Evolutionary conservation across 2,329 filamentous ascomycete species (phyloP).

Genomic region (Leptosphaerulina australis): DNA sequence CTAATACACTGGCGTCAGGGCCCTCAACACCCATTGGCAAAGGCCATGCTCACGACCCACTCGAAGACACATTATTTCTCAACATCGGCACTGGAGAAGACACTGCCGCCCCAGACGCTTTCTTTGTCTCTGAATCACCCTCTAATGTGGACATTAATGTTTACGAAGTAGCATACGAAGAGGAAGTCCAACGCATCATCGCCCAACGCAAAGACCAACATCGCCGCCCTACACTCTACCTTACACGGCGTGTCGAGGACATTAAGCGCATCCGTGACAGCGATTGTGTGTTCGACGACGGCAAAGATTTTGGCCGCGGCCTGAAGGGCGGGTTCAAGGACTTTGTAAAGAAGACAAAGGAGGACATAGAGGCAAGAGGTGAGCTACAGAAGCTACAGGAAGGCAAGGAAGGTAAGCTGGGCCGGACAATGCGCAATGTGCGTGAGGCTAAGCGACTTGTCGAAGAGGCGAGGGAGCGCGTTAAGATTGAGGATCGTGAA

Average conservation of each 20-base stretch:
- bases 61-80: constrained; percentile 71
- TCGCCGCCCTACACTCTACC: constrained; percentile 61
- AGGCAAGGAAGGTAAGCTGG: constrained; percentile 42
- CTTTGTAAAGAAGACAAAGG: constrained; percentile 46
- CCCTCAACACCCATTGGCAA: constrained; percentile 48
- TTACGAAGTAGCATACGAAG: constrained; percentile 85
- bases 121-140: constrained; percentile 80
- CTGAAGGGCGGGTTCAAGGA: constrained; percentile 44
- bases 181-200: constrained; percentile 77
- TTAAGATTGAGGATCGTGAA: constrained; percentile 40
- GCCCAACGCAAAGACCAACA: constrained; percentile 49
- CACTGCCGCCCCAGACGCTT: constrained; percentile 37
- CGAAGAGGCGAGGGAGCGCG: constrained; percentile 42
- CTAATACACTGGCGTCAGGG: constrained; percentile 24
- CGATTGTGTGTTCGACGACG: constrained; percentile 42
- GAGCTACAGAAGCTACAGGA: constrained; percentile 44
- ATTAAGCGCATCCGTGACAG: constrained; percentile 46
- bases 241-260: constrained; percentile 57
- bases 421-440: constrained; percentile 41
- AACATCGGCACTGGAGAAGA: constrained; percentile 73
- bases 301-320: constrained; percentile 33
- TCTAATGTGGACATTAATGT: constrained; percentile 84
- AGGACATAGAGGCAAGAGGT: constrained; percentile 39
- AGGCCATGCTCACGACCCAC: constrained; percentile 67
- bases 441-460: constrained; percentile 43